Base-by-base conservation (phyloP, 202 grass and related monocot genomes). In the Saccharum hybrid region DNA sequence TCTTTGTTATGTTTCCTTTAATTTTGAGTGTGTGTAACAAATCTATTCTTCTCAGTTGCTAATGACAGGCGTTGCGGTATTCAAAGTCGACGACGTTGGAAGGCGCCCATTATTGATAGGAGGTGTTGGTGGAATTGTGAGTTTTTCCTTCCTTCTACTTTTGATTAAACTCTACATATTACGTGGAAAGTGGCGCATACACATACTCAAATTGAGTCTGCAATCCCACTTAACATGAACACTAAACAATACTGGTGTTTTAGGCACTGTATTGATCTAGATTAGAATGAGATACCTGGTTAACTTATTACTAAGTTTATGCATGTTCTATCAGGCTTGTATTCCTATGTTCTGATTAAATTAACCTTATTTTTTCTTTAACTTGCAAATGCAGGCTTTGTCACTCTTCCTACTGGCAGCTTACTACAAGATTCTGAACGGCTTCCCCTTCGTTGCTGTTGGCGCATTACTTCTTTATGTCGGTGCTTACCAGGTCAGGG, bases 401-500 rank as follows among this genome's bases (percentile, higher is more conserved):
- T 93, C 96, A 59, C 87, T 98, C 66, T 89, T 95, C 86, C 89
- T 98, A 51, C 81, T 96, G 82, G 88, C 96, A 81, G 89, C 91
- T 86, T 98, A 98, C 82, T 98, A 98, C 91, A 96, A 96, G 81
- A 43, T 94, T 86, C 89, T 95, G 54, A 84, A 65, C 54, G 61
- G 76, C 68, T 90, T 86, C 77, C 93, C 96, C 36, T 88, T 89
- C 56, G 85, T 98, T 73, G 96, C 91, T 88, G 90, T 95, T 10
- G 92, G 87, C 70, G 96, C 96, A 81, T 87, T 98, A 75, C 91
- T 98, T 86, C 93, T 98, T 3, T 98, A 98, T 79, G 96, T 95
- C 22, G 83, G 96, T 30, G 90, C 82, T 42, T 97, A 94, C 79
- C 94, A 97, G 92, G 94, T 94, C 75, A 46, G 56, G 84, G 26